Percentiles rank a stretch among this genome's conserved stretches.
phyloP scores from a whole-genome alignment of 768 basidiomycete species.

The Boletus tomentosulus region DNA sequence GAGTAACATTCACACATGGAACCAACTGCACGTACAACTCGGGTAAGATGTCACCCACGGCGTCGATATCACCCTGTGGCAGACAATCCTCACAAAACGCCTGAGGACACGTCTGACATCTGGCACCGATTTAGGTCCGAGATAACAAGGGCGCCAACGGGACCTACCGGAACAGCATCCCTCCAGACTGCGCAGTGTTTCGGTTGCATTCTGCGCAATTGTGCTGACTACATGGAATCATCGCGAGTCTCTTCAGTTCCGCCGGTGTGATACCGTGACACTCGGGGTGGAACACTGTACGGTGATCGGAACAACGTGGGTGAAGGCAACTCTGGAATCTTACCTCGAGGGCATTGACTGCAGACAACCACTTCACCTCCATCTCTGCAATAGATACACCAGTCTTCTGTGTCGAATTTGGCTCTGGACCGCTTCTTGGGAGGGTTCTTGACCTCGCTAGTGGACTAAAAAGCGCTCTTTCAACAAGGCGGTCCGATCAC shows the following conservation, averaged over 20 bases:
- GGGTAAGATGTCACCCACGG: constrained; percentile 52
- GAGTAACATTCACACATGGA: constrained; percentile 2
- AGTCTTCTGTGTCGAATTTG: constrained; percentile 52
- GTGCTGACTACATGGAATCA: constrained; percentile 47
- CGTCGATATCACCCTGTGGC: constrained; percentile 44
- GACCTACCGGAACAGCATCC: constrained; percentile 53
- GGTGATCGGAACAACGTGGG: constrained; percentile 1
- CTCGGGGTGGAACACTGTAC: constrained; percentile 48
- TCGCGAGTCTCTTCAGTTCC: constrained; percentile 25
- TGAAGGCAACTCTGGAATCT: constrained; percentile 4
- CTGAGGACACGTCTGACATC: constrained; percentile 55
- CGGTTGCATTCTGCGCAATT: constrained; percentile 43
- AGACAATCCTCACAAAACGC: constrained; percentile 64
- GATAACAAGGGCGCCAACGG: not conserved
- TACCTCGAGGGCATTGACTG: constrained; percentile 51
- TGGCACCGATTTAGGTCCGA: constrained; percentile 19
- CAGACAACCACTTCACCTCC: constrained; percentile 53
- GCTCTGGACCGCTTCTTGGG: constrained; percentile 31
- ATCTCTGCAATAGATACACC: constrained; percentile 56
- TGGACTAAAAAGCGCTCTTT: constrained; percentile 12
- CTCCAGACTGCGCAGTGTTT: constrained; percentile 44
- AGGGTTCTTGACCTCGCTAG: constrained; percentile 8
- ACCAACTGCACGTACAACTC: constrained; percentile 45
- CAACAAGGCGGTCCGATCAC: not conserved
- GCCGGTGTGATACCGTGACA: constrained; percentile 41